Conservation (phyloP, 257 asterid genomes). For the Solanum medicagineum region DNA sequence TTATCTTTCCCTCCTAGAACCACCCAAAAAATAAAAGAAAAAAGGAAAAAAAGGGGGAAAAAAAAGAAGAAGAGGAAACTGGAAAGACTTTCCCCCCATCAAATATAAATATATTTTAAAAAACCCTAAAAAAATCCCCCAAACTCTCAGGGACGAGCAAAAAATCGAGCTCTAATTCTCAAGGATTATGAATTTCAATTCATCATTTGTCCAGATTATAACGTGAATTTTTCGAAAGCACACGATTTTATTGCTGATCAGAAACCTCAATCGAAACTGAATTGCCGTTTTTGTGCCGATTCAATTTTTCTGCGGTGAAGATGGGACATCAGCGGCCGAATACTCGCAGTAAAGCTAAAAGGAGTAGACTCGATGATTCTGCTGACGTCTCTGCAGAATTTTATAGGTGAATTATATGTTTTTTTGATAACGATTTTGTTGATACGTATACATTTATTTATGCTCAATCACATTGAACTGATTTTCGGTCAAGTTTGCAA, state of each 20-base stretch:
- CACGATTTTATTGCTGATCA: neutral
- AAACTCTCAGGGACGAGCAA: neutral
- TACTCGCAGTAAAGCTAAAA: slow-evolving; percentile 83
- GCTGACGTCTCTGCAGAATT: slow-evolving; percentile 48
- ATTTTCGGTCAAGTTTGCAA: neutral
- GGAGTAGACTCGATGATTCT: slow-evolving; percentile 60
- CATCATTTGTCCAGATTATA: neutral
- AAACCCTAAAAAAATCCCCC: neutral
- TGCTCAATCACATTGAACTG: neutral
- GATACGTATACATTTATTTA: neutral
- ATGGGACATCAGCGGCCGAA: slow-evolving; percentile 72
- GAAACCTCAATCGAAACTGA: neutral
- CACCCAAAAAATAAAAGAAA: neutral
- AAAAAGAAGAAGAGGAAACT: neutral
- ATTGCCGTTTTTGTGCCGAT: neutral
- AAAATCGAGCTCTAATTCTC: neutral
- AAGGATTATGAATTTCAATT: neutral
- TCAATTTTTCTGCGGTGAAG: neutral
- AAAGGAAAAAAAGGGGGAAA: neutral
- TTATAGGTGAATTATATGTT: slow-evolving; percentile 34
- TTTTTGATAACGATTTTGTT: neutral
- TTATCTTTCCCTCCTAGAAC: neutral
- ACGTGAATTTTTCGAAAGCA: neutral
- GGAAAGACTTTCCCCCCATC: slow-evolving; percentile 2
- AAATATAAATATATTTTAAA: neutral